phyloP scores from a whole-genome alignment of 1,139 yeast species.

The Hansenula lynferdii region DNA sequence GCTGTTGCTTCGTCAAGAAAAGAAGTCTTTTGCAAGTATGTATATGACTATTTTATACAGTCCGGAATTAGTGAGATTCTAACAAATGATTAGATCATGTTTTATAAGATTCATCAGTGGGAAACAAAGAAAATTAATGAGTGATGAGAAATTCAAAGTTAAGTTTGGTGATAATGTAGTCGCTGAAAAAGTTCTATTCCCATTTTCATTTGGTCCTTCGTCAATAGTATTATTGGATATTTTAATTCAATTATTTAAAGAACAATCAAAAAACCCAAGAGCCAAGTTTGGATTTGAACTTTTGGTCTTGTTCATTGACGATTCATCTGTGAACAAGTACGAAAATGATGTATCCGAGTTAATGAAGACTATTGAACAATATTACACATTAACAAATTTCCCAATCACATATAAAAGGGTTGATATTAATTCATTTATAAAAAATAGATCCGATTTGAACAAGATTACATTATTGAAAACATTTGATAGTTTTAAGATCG shows the following conservation, averaged over 20 bases:
- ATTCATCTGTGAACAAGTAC: slow-evolving; percentile 22
- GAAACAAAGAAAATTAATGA: slow-evolving; percentile 77
- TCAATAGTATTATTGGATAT: slow-evolving; percentile 69
- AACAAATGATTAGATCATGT: slow-evolving; percentile 32
- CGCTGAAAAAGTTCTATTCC: slow-evolving; percentile 43
- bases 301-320: slow-evolving; percentile 49
- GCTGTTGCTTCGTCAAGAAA: slow-evolving; percentile 57
- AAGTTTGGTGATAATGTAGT: slow-evolving; percentile 31
- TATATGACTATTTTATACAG: background rate
- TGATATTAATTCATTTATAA: slow-evolving; percentile 12
- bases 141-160: slow-evolving; percentile 63
- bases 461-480: slow-evolving; percentile 8
- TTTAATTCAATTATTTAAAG: slow-evolving; percentile 51
- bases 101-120: slow-evolving; percentile 68
- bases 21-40: slow-evolving; percentile 58
- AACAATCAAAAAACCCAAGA: slow-evolving; percentile 54
- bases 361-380: slow-evolving; percentile 19
- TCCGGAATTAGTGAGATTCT: background rate
- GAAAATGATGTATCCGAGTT: slow-evolving; percentile 11
- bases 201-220: slow-evolving; percentile 62
- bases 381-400: slow-evolving; percentile 21
- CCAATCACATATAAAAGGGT: slow-evolving; percentile 15
- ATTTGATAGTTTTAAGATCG: slow-evolving; percentile 7
- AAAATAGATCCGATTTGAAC: slow-evolving; percentile 3
- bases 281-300: slow-evolving; percentile 69